Conservation (phyloP, 2,329 filamentous ascomycete genomes). For the Pseudogymnoascus pannorum region DNA sequence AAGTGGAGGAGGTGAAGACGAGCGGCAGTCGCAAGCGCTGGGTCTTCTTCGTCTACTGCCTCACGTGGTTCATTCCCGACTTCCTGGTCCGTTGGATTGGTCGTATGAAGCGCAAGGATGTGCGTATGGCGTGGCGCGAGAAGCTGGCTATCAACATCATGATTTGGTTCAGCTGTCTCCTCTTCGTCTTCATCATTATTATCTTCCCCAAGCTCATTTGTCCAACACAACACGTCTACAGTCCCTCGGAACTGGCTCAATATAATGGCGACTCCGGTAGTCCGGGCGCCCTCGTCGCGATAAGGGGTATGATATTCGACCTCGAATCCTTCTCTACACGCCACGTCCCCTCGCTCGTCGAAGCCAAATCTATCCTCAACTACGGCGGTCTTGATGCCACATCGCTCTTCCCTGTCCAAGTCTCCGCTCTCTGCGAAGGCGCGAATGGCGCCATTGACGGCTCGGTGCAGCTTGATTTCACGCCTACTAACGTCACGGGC, state of each 20-base stretch:
- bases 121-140: constrained; percentile 95
- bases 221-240: constrained; percentile 84
- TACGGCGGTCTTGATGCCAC: constrained; percentile 89
- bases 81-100: constrained; percentile 70
- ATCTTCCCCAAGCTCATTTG: constrained; percentile 83
- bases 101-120: constrained; percentile 94
- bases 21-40: constrained; percentile 81
- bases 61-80: constrained; percentile 94
- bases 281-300: constrained; percentile 60
- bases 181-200: constrained; percentile 83
- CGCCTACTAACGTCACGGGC: constrained; percentile 65
- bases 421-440: constrained; percentile 83
- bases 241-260: constrained; percentile 63
- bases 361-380: constrained; percentile 56
- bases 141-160: constrained; percentile 97
- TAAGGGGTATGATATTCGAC: constrained; percentile 86
- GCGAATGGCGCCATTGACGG: constrained; percentile 56
- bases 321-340: constrained; percentile 62
- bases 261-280: constrained; percentile 65
- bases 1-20: constrained; percentile 77
- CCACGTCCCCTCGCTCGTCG: constrained; percentile 66
- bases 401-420: constrained; percentile 83
- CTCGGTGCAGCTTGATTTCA: constrained; percentile 79
- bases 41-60: constrained; percentile 73
- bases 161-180: constrained; percentile 79